phyloP scores from a whole-genome alignment of 2,329 filamentous ascomycete genomes.

The Periglandula ipomoeae region DNA sequence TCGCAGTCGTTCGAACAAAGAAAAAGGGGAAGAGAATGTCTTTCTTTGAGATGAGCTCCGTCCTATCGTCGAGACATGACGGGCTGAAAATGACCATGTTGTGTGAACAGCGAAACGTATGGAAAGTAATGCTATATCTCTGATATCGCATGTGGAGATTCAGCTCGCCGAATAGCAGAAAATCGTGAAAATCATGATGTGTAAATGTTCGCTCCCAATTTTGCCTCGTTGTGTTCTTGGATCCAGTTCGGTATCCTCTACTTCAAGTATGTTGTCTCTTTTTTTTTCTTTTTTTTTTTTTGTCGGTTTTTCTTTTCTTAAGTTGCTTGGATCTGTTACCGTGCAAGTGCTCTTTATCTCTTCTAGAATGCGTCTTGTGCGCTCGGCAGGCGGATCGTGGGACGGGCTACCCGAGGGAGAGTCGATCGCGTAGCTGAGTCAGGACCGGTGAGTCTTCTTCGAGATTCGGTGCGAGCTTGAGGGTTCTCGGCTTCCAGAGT shows the following conservation, averaged over 20 bases:
- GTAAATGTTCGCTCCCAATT: background rate
- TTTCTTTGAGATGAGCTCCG: background rate
- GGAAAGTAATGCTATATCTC: background rate
- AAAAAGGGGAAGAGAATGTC: background rate
- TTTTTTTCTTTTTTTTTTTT: background rate
- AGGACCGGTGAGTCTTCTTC: background rate
- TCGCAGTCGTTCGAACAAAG: background rate
- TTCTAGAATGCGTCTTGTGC: constrained; percentile 8
- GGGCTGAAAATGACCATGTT: background rate
- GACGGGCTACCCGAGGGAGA: constrained; percentile 1
- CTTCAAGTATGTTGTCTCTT: background rate
- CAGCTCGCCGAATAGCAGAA: background rate
- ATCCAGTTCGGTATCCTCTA: no score
- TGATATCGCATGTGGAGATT: background rate
- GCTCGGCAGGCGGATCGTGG: constrained; percentile 8
- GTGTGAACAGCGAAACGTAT: background rate
- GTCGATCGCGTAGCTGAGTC: background rate
- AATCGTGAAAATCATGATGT: constrained; percentile 4
- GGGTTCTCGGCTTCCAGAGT: constrained; percentile 31
- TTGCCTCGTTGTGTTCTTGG: background rate
- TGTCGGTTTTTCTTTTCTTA: background rate
- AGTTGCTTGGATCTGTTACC: background rate
- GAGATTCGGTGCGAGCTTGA: constrained; percentile 2
- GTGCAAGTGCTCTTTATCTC: background rate
- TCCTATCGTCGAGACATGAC: constrained; percentile 1